phyloP scores from a whole-genome alignment of 257 asterid genomes.

The Fraxinus excelsior region DNA sequence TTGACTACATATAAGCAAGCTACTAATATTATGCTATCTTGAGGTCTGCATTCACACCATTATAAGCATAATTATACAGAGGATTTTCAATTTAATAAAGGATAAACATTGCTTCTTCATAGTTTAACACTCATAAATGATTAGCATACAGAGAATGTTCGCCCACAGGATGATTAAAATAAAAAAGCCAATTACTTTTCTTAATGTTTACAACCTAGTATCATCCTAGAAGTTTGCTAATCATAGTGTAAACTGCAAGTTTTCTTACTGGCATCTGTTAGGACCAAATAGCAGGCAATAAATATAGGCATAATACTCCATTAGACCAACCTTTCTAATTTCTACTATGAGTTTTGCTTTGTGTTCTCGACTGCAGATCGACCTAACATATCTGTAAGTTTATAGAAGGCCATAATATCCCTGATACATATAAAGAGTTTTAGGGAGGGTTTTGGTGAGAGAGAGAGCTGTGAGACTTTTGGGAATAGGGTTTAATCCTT shows the following conservation, averaged over 20 bases:
- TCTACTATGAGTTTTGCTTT: background rate
- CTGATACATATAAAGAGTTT: background rate
- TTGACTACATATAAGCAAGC: constrained; percentile 14
- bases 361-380: background rate
- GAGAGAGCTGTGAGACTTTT: background rate
- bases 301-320: constrained; percentile 4
- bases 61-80: background rate
- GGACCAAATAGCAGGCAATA: background rate
- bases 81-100: constrained; percentile 15
- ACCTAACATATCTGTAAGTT: background rate
- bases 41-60: constrained; percentile 18
- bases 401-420: too few relatives aligned
- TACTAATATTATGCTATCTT: background rate
- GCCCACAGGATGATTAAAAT: constrained; percentile 18
- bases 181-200: constrained; percentile 22
- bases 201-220: constrained; percentile 31
- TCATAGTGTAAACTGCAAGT: constrained; percentile 42
- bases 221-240: constrained; percentile 64
- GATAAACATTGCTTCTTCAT: constrained; percentile 20
- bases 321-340: background rate
- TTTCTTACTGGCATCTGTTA: constrained; percentile 26
- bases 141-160: constrained; percentile 40
- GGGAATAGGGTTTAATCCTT: background rate
- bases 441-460: background rate
- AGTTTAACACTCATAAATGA: constrained; percentile 27